Evolutionary conservation across 768 basidiomycete genomes (phyloP).

Genomic region (Mycena sanguinolenta): DNA sequence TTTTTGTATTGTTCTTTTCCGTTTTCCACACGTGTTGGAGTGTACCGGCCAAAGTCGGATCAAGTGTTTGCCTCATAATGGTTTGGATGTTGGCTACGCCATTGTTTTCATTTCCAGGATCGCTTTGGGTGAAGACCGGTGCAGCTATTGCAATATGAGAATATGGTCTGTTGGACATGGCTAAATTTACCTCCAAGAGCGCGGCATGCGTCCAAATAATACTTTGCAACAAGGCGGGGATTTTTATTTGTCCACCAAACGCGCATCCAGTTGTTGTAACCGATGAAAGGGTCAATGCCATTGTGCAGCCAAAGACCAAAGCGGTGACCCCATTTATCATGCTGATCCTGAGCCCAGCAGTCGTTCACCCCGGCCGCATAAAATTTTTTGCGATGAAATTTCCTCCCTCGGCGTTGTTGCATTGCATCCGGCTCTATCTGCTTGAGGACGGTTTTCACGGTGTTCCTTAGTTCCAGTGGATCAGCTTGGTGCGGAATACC

Average conservation of each 20-base stretch:
- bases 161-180: no score
- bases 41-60: no score
- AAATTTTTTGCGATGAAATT: background rate
- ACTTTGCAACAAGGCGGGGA: background rate
- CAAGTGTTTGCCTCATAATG: no score
- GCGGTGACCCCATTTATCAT: background rate
- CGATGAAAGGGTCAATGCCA: background rate
- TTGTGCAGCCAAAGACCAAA: background rate
- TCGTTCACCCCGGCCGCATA: background rate
- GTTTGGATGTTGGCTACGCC: no score
- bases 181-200: background rate
- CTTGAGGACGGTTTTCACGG: background rate
- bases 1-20: no score
- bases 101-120: no score
- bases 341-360: background rate
- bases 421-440: background rate
- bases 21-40: no score
- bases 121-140: no score
- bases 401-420: background rate
- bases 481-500: no score
- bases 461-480: background rate
- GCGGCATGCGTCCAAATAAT: background rate
- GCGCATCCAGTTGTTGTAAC: background rate
- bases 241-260: constrained; percentile 5
- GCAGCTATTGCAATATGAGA: no score